Evolutionary conservation across 257 asterid species (phyloP).

Genomic region (Rhazya stricta): DNA sequence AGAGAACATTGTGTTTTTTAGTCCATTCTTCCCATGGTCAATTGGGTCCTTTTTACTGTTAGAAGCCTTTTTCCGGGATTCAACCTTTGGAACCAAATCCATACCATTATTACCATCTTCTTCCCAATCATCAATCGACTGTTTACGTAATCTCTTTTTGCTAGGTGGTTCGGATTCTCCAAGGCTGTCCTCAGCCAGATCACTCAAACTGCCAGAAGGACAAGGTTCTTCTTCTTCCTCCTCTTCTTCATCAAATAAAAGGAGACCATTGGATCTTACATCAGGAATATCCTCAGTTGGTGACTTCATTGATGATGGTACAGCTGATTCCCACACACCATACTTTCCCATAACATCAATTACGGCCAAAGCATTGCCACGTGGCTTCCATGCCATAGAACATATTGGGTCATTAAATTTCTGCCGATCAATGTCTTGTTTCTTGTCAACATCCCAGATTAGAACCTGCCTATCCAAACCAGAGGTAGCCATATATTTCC

Average conservation of each 20-base stretch:
- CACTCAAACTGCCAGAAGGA: slow-evolving; percentile 73
- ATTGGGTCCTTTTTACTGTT: slow-evolving; percentile 37
- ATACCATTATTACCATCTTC: slow-evolving; percentile 47
- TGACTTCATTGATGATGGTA: slow-evolving; percentile 88
- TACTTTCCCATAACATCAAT: slow-evolving; percentile 81
- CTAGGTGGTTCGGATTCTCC: slow-evolving; percentile 59
- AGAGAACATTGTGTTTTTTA: slow-evolving; percentile 31
- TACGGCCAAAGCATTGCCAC: slow-evolving; percentile 85
- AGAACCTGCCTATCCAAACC: slow-evolving; percentile 78
- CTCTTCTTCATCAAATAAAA: slow-evolving; percentile 56
- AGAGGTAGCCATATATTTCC: slow-evolving; percentile 94
- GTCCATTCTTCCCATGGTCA: slow-evolving; percentile 35
- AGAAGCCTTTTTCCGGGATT: slow-evolving; percentile 51
- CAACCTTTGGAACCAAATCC: slow-evolving; percentile 47
- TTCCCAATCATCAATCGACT: slow-evolving; percentile 56
- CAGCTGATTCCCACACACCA: slow-evolving; percentile 87
- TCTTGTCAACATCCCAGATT: slow-evolving; percentile 91
- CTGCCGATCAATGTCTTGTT: slow-evolving; percentile 88
- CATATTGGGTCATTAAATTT: slow-evolving; percentile 67
- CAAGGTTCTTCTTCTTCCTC: slow-evolving; percentile 54
- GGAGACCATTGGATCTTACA: slow-evolving; percentile 57
- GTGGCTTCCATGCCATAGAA: slow-evolving; percentile 92
- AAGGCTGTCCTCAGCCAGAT: slow-evolving; percentile 62
- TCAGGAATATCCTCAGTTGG: slow-evolving; percentile 86
- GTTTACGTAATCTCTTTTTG: slow-evolving; percentile 64